Evolutionary conservation across 2,329 filamentous ascomycete species (phyloP).

Genomic region (Teratosphaeria epicoccoides): DNA sequence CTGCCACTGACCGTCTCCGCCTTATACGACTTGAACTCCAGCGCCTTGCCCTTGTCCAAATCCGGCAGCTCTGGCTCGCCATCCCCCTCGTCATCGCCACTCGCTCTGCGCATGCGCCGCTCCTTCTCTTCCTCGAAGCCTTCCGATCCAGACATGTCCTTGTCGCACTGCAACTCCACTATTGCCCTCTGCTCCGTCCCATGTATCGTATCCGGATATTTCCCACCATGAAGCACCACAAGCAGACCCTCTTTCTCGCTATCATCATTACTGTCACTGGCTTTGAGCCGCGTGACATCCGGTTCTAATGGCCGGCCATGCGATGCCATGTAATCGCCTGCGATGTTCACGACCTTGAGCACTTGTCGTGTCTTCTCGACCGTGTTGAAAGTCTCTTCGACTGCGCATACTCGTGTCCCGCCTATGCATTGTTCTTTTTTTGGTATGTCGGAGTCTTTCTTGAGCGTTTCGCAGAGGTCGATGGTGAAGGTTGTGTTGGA

Average conservation of each 20-base stretch:
- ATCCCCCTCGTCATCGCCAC: constrained; percentile 26
- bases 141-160: constrained; percentile 60
- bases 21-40: constrained; percentile 68
- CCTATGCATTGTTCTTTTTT: constrained; percentile 53
- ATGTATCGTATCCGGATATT: constrained; percentile 41
- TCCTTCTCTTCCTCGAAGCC: constrained; percentile 44
- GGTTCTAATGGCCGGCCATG: constrained; percentile 54
- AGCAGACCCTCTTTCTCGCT: constrained; percentile 60
- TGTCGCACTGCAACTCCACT: constrained; percentile 77
- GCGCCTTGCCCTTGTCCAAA: constrained; percentile 48
- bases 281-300: constrained; percentile 54
- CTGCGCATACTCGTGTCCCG: constrained; percentile 62
- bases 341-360: constrained; percentile 56
- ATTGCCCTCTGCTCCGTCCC: constrained; percentile 58
- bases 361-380: constrained; percentile 26
- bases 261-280: constrained; percentile 53
- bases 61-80: constrained; percentile 23
- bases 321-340: constrained; percentile 54
- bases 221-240: constrained; percentile 53
- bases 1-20: constrained; percentile 41
- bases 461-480: constrained; percentile 61
- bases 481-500: constrained; percentile 73
- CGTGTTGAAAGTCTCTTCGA: constrained; percentile 44
- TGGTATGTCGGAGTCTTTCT: constrained; percentile 46
- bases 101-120: constrained; percentile 2